These are phyloP conservation scores for Flaveria floridana DNA, from an alignment of 140 eudicot species.

Conservation along the genomic window DNA sequence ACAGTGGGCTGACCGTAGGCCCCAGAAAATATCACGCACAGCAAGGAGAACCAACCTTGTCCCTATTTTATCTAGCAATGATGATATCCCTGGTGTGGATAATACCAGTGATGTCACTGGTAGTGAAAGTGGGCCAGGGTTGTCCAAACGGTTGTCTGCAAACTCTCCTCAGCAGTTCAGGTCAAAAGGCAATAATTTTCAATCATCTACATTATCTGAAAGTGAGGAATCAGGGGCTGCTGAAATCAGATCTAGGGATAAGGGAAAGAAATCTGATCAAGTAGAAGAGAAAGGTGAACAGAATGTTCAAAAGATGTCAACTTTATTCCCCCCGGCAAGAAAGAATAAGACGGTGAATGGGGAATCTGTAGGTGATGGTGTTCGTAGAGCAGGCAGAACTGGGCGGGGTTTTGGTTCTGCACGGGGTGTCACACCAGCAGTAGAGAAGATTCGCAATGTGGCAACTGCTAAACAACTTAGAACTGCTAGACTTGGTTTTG, in stretches of 20 bases:
- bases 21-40: conserved; percentile 82
- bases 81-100: conserved; percentile 45
- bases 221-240: conserved; percentile 84
- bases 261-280: conserved; percentile 51
- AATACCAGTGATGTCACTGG: conserved; percentile 45
- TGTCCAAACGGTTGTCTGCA: conserved; percentile 46
- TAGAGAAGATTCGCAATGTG: conserved; percentile 58
- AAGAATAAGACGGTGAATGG: conserved; percentile 53
- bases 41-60: conserved; percentile 75
- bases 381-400: conserved; percentile 77
- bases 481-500: conserved; percentile 60
- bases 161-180: conserved; percentile 63
- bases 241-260: conserved; percentile 61
- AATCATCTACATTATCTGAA: conserved; percentile 69
- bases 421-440: conserved; percentile 37
- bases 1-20: conserved; percentile 80
- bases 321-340: conserved; percentile 46
- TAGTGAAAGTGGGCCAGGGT: conserved; percentile 44
- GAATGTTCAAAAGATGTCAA: conserved; percentile 57
- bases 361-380: conserved; percentile 57
- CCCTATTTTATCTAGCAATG: conserved; percentile 59
- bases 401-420: conserved; percentile 55
- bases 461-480: conserved; percentile 81
- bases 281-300: conserved; percentile 49
- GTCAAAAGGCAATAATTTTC: conserved; percentile 49